Base-by-base conservation (phyloP, 345 rosid species). In the Rhodomyrtus tomentosa region DNA sequence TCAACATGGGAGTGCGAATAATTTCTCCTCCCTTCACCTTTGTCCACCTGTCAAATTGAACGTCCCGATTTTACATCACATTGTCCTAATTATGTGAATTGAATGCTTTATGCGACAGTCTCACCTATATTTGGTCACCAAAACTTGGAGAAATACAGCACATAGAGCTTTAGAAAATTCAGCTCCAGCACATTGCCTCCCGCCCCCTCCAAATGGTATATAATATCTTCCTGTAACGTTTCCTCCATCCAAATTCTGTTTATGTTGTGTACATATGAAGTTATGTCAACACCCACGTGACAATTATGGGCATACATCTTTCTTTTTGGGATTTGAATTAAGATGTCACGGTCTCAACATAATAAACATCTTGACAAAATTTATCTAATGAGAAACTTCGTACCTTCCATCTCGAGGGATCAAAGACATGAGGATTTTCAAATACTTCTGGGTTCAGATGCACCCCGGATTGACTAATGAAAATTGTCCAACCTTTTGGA, bases 351-450 rank as follows among this genome's bases (percentile, higher is more conserved):
- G 50, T 10, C 50, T 4, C 50, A 50, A 50, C 15, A 50, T 50
- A 50, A 50, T 12, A 4, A 50, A 12, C 15, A 50, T 50, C 15
- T 50, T 50, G 12, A 50, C 51, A 52, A 24, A 24, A 68, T 4
- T 18, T 7, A 18, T 68, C 42, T 54, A 50, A 59, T 20, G 6
- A 50, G 25, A n/a, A 49, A 15, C 13, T 20, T 5, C 16, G 32
- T 76, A 87, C 86, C 93, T 87, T 85, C 91, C 92, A 91, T 83
- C 93, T 86, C 92, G 92, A 90, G 11, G 93, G 94, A 85, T 91
- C 90, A 79, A 91, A 91, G 42, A 81, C 72, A 12, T 84, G 87
- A 1, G 91, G 91, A 50, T 91, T 86, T 22, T 90, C 88, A n/a
- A 88, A 91, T 21, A 68, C 86, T 16, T 54, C 74, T 12, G 90